phyloP scores from a whole-genome alignment of 2,329 filamentous ascomycete genomes.

The Periconia sp. region DNA sequence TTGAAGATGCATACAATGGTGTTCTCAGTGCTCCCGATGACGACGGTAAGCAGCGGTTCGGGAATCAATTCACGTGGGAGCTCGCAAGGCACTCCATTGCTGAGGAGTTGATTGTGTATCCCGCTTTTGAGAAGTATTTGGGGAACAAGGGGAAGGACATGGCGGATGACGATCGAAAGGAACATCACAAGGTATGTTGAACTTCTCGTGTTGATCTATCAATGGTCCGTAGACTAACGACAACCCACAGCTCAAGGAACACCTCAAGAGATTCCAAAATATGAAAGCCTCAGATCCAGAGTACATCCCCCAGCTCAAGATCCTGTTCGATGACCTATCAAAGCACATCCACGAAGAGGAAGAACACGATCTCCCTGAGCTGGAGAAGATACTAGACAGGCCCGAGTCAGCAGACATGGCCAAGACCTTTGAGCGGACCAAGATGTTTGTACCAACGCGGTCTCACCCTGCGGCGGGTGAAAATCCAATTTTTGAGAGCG shows the following conservation, averaged over 20 bases:
- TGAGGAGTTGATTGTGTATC: conserved; percentile 51
- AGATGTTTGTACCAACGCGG: conserved; percentile 33
- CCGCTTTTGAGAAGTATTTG: conserved; percentile 41
- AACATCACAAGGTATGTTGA: conserved; percentile 34
- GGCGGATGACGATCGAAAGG: conserved; percentile 34
- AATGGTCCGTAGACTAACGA: background rate
- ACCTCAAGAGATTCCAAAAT: conserved; percentile 35
- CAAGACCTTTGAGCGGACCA: conserved; percentile 33
- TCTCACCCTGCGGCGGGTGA: conserved; percentile 45
- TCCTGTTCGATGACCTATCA: conserved; percentile 21
- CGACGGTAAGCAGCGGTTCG: conserved; percentile 49
- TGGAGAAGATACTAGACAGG: conserved; percentile 24
- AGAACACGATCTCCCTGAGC: conserved; percentile 28
- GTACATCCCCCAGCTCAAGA: conserved; percentile 29
- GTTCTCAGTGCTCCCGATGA: conserved; percentile 45
- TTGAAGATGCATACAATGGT: conserved; percentile 48
- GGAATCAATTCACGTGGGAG: conserved; percentile 58
- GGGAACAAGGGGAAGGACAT: conserved; percentile 30
- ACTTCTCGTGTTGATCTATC: background rate
- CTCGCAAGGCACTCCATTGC: conserved; percentile 55
- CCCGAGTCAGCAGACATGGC: conserved; percentile 25
- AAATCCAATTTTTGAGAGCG: conserved; percentile 59
- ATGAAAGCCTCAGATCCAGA: conserved; percentile 20
- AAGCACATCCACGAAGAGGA: conserved; percentile 38
- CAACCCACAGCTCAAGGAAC: conserved; percentile 27